Conservation (phyloP, 495 filamentous ascomycete genomes). For the Cercophora sp. region DNA sequence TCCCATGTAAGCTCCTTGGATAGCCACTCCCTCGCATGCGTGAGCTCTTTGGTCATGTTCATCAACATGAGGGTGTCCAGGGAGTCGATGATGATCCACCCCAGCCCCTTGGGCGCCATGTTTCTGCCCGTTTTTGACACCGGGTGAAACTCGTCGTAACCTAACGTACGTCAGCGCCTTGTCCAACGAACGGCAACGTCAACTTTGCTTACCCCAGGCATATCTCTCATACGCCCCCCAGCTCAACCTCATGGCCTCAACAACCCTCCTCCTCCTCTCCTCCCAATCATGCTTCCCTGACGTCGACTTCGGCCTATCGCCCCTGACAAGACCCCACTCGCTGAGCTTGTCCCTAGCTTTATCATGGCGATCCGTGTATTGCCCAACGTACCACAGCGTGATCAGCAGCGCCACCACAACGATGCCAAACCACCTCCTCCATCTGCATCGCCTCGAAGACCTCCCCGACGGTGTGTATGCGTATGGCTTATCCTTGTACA, state of each 20-base stretch:
- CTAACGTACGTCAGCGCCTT: slow-evolving; percentile 38
- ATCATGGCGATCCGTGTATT: slow-evolving; percentile 40
- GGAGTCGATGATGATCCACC: slow-evolving; percentile 97
- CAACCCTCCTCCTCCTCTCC: slow-evolving; percentile 75
- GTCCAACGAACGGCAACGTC: background rate
- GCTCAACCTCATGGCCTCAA: slow-evolving; percentile 81
- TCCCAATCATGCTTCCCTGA: slow-evolving; percentile 61
- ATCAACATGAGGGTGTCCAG: slow-evolving; percentile 97
- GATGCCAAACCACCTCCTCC: slow-evolving; percentile 50
- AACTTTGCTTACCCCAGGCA: slow-evolving; percentile 88
- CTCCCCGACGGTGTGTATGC: slow-evolving; percentile 53
- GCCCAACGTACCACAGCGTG: slow-evolving; percentile 58
- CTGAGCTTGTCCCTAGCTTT: slow-evolving; percentile 23
- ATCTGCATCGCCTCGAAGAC: slow-evolving; percentile 45
- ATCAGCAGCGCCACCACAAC: slow-evolving; percentile 48
- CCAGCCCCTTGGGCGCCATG: slow-evolving; percentile 79
- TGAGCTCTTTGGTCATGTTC: slow-evolving; percentile 86
- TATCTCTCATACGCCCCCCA: slow-evolving; percentile 91
- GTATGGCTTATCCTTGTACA: slow-evolving; percentile 99
- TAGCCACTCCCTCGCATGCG: slow-evolving; percentile 87
- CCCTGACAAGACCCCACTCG: slow-evolving; percentile 42
- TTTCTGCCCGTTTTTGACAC: slow-evolving; percentile 71
- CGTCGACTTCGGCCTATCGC: slow-evolving; percentile 31
- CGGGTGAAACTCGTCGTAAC: slow-evolving; percentile 81
- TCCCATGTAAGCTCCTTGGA: slow-evolving; percentile 76